These are phyloP conservation scores for Clitopilus passeckerianus DNA, from an alignment of 768 basidiomycete species.

Conservation along the genomic window DNA sequence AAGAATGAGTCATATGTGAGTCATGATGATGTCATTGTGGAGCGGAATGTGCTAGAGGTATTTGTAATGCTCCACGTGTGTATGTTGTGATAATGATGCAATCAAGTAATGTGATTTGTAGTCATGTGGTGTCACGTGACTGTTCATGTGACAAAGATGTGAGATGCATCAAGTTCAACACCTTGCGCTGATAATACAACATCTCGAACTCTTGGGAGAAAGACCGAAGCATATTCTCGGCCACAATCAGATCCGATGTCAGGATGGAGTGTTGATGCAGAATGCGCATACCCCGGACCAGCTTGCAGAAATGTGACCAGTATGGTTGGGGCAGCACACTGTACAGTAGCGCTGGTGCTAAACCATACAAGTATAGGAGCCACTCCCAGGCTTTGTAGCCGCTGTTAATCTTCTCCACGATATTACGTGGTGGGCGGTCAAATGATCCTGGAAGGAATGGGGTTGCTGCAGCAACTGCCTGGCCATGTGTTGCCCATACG, in stretches of 20 bases:
- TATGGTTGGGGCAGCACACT: conserved; percentile 17
- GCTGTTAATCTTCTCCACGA: conserved; percentile 31
- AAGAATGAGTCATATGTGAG: no score
- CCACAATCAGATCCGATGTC: not conserved
- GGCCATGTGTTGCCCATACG: conserved; percentile 29
- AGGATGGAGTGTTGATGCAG: conserved; percentile 17
- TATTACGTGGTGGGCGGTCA: conserved; percentile 34
- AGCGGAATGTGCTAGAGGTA: no score
- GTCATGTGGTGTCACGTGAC: no score
- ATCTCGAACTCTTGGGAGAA: not conserved
- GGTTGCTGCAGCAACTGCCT: conserved; percentile 19
- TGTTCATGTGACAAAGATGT: no score
- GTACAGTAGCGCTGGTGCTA: conserved; percentile 22
- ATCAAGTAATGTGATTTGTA: no score
- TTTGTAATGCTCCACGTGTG: no score
- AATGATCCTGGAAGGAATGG: conserved; percentile 34
- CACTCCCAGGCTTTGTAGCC: conserved; percentile 24
- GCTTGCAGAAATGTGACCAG: conserved; percentile 22
- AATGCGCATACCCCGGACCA: conserved; percentile 17
- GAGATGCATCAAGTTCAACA: not conserved
- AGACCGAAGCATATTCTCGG: not conserved
- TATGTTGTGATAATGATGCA: no score
- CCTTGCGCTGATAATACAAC: conserved; percentile 1
- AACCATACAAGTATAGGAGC: conserved; percentile 20
- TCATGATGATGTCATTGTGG: no score